phyloP scores from a whole-genome alignment of 2,329 filamentous ascomycete species.

The Aspergillus piperis region DNA sequence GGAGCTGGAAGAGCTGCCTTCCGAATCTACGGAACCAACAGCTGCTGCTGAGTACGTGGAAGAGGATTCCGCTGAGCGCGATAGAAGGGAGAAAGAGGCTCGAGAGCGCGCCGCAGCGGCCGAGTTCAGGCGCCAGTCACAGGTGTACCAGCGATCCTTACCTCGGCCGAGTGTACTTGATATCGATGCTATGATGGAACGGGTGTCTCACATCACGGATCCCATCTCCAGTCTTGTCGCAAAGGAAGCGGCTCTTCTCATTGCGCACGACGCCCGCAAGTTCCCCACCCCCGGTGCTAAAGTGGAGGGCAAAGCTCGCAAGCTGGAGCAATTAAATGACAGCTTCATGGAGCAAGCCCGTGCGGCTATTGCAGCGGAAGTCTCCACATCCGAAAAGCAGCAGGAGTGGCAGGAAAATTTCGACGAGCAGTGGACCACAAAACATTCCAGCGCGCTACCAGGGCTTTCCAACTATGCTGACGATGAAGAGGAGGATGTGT shows the following conservation, averaged over 20 bases:
- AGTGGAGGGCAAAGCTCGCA: slow-evolving; percentile 61
- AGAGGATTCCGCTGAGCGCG: slow-evolving; percentile 72
- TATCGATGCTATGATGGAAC: slow-evolving; percentile 65
- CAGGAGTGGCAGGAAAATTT: slow-evolving; percentile 51
- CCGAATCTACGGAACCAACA: slow-evolving; percentile 68
- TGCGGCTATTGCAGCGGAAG: slow-evolving; percentile 72
- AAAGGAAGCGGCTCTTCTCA: slow-evolving; percentile 73
- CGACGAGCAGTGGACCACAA: slow-evolving; percentile 53
- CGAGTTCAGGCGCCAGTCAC: slow-evolving; percentile 80
- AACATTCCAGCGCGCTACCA: slow-evolving; percentile 60
- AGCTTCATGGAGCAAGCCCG: slow-evolving; percentile 71
- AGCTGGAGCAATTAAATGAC: slow-evolving; percentile 69
- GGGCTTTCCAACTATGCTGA: slow-evolving; percentile 79
- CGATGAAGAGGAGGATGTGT: slow-evolving; percentile 70
- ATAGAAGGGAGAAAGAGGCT: slow-evolving; percentile 65
- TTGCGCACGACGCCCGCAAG: slow-evolving; percentile 77
- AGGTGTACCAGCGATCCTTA: slow-evolving; percentile 83
- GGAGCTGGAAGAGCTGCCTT: slow-evolving; percentile 83
- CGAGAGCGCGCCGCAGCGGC: slow-evolving; percentile 64
- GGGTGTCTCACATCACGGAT: slow-evolving; percentile 62
- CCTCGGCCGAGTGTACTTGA: slow-evolving; percentile 77
- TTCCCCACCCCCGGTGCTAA: slow-evolving; percentile 71
- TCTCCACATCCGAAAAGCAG: slow-evolving; percentile 55
- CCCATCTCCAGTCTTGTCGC: slow-evolving; percentile 70
- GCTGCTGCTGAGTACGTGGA: slow-evolving; percentile 56